Evolutionary conservation across 495 filamentous ascomycete genomes (phyloP), one percentile per base, ranked within the genome.

Genomic region (Penicillium ucsense): DNA sequence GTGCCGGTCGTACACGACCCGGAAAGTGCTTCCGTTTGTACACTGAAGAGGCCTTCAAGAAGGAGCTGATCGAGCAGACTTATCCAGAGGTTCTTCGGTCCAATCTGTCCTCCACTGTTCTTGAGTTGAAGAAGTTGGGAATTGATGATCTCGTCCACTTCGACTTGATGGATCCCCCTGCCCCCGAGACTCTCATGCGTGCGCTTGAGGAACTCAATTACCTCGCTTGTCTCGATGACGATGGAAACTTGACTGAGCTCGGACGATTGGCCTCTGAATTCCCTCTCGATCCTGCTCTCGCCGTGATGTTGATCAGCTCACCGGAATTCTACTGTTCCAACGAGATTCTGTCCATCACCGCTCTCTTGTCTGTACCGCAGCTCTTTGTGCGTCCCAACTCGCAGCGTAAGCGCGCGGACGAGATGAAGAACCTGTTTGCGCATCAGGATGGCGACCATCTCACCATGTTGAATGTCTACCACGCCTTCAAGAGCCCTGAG

Each of bases 261-360:
- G 94, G 94, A 10, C 78, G 85, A 45, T 71, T 95, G 40, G 94
- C 94, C 3, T 95, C 94, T 5, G 88, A 96, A 53, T 99, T 95
- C 66, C 94, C 94, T 12, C 81, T 99, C 6, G 94, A 99, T 60
- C 94, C 94, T 4, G 83, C 89, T 1, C 74, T 97, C 28, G 94
- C 94, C 0, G 94, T 99, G 39, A 99, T 99, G 94, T 76, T 99
- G 43, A 97, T 97, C 62, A 86, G 83, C 27, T 94, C 89, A 10
- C 92, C 92, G 2, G 94, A 99, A 56, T 99, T 97, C 67, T 94
- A 90, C 70, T 99, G 94, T 76, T 95, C 90, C 9, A 97, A 95
- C 63, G 94, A 99, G 68, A 89, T 99, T 35, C 78, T 99, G 4
- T 97, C 92, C 29, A 86, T 97, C 54, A 94, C 88, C 1, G 84